Percentiles rank a stretch among this genome's conserved stretches.
Conservation (phyloP, 2,329 filamentous ascomycete species). For the Exophiala aquamarina region DNA sequence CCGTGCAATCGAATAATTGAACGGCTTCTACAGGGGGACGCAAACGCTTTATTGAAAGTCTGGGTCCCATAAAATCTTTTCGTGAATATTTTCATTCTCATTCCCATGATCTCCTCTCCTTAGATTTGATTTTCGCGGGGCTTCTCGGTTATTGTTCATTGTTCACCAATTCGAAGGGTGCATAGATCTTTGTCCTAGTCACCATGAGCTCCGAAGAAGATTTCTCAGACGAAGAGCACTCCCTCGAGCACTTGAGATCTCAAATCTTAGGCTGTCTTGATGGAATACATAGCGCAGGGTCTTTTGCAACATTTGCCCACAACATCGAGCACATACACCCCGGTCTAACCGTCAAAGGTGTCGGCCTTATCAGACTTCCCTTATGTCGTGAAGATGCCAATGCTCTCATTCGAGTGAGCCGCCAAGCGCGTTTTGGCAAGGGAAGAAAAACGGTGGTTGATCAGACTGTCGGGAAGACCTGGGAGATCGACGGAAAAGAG, state of each 20-base stretch:
- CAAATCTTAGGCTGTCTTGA: slow-evolving; percentile 6
- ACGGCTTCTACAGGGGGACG: too few species aligned
- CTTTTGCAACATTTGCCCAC: slow-evolving; percentile 8
- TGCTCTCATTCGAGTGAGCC: slow-evolving; percentile 20
- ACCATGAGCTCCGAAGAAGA: slow-evolving; percentile 6
- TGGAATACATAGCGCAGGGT: slow-evolving; percentile 7
- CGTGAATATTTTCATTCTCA: too few species aligned
- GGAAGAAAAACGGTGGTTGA: slow-evolving; percentile 42
- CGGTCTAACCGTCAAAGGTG: slow-evolving; percentile 17
- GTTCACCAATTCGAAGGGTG: too few species aligned
- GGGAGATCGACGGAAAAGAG: slow-evolving; percentile 42
- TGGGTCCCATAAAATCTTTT: too few species aligned
- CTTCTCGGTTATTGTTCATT: too few species aligned
- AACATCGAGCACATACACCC: slow-evolving; percentile 13
- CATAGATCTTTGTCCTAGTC: too few species aligned
- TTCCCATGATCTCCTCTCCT: too few species aligned
- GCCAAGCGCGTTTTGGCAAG: slow-evolving; percentile 36
- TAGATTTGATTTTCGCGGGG: too few species aligned
- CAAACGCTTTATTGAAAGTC: too few species aligned
- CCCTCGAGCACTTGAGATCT: slow-evolving; percentile 1
- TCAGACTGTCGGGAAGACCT: slow-evolving; percentile 42
- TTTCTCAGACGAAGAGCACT: background rate
- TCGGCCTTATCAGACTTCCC: slow-evolving; percentile 21
- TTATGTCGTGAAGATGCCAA: slow-evolving; percentile 20
- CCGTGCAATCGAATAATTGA: too few species aligned